Evolutionary conservation across 2,329 filamentous ascomycete genomes (phyloP), one percentile per base, ranked within the genome.

Genomic region (Exophiala phaeomuriformis): DNA sequence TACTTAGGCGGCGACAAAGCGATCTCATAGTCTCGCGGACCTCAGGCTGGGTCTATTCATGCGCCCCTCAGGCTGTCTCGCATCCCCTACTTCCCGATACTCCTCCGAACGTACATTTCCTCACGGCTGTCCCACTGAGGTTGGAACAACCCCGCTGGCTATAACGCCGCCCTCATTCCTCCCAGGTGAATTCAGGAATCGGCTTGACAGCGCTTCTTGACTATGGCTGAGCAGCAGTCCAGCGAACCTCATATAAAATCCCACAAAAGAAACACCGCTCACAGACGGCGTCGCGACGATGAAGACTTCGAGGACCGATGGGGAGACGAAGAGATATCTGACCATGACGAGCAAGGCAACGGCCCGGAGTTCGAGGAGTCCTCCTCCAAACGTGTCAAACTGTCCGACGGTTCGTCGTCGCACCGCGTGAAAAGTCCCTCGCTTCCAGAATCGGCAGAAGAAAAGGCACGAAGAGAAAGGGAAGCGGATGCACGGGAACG

Each of bases 291-390:
- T 6, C 56, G 50, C 33, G 48, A 59, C 31, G 63, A 67, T 35
- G 75, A 71, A 32, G 80, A 86, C 59, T 84, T 85, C 60, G 85
- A 90, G 45, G 85, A 90, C 64, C 76, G 86, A 50, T 94, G 89
- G 88, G 88, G 83, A 1, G 88, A 93, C 63, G 86, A 90, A 64
- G 86, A 88, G 62, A 73, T 74, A 29, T 69, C 71, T 7, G 70
- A 71, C 7, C 74, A 74, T 3, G 74, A 72, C 7, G 74, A 70
- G 10, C 75, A 77, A 27, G 75, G 74, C 30, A 76, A 77, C 47
- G 73, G 74, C n/a, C 36, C 57, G 1, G 83, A 86, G 10, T 85
- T 86, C 46, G 72, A 79, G 42, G 83, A 86, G 60, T 86, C 86
- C 0, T 80, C 84, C 1, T 76, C 83, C 12, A 91, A 91, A 68